Evolutionary conservation across 1,284 basidiomycete species (phyloP).

Genomic region (Pseudozyma sp.): DNA sequence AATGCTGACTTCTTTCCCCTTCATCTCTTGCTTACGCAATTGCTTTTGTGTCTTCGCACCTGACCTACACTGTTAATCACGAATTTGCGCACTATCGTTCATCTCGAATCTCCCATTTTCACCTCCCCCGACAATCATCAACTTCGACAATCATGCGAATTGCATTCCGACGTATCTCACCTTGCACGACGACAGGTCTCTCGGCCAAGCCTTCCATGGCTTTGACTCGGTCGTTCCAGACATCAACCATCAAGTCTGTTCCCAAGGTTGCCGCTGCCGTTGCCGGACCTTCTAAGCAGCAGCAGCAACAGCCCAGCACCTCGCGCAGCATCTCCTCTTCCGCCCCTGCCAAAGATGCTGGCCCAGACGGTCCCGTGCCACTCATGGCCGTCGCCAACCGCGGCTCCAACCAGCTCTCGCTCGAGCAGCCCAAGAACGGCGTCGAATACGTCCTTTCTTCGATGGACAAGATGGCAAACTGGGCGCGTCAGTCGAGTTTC

Average conservation of each 20-base stretch:
- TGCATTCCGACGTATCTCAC: slow-evolving; percentile 1
- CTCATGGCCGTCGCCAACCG: slow-evolving; percentile 66
- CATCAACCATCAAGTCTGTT: slow-evolving; percentile 40
- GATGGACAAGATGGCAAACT: slow-evolving; percentile 96
- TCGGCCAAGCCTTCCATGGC: slow-evolving; percentile 39
- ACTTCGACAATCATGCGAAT: background rate
- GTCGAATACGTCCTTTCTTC: slow-evolving; percentile 97
- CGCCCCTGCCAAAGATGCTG: slow-evolving; percentile 30
- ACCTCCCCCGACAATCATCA: background rate
- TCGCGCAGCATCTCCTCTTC: slow-evolving; percentile 44
- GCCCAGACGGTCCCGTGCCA: slow-evolving; percentile 62
- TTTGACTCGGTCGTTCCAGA: slow-evolving; percentile 46
- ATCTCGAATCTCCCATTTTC: background rate
- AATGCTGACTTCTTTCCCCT: background rate
- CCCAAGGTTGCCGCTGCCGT: slow-evolving; percentile 31
- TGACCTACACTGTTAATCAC: too few species aligned
- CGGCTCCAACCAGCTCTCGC: slow-evolving; percentile 71
- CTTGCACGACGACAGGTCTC: slow-evolving; percentile 27
- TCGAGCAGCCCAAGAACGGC: slow-evolving; percentile 88
- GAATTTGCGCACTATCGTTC: too few species aligned
- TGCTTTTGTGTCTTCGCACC: background rate
- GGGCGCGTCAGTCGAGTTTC: slow-evolving; percentile 96
- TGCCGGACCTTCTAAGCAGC: slow-evolving; percentile 29
- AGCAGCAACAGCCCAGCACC: slow-evolving; percentile 11
- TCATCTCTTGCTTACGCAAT: background rate